Evolutionary conservation across 495 filamentous ascomycete genomes (phyloP).

Genomic region (Podospora tetraspora): DNA sequence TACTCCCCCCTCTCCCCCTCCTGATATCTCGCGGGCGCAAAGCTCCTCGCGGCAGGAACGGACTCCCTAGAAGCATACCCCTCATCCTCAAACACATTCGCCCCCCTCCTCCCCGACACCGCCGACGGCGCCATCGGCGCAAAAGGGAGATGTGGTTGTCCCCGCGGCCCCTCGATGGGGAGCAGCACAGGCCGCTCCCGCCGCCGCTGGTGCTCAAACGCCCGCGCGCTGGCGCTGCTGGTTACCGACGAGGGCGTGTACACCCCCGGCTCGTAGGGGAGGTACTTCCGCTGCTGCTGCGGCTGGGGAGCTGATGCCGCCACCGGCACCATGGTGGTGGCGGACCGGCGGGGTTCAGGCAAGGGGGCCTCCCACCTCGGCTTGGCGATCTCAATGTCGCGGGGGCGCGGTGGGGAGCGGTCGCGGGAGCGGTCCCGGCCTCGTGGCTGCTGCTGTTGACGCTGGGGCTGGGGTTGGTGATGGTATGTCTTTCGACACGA

Average conservation of each 20-base stretch:
- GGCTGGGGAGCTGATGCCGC: no score
- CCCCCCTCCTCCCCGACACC: background rate
- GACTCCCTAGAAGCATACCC: background rate
- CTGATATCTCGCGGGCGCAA: background rate
- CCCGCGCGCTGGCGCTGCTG: background rate
- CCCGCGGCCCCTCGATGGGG: background rate
- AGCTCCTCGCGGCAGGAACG: background rate
- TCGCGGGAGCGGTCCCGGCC: background rate
- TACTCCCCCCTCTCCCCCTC: background rate
- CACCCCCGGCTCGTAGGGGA: background rate
- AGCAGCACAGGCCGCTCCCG: background rate
- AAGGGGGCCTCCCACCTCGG: background rate
- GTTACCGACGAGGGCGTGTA: background rate
- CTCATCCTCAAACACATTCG: background rate
- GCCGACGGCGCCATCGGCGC: background rate
- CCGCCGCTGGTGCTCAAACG: background rate
- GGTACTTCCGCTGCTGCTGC: background rate
- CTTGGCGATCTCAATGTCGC: background rate
- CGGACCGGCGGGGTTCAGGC: background rate
- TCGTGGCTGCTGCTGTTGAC: no score
- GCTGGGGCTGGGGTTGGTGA: no score
- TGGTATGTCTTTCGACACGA: no score
- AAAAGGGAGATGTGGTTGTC: background rate
- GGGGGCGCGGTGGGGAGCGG: background rate
- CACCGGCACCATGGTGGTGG: no score